These are phyloP conservation scores for Phaeosphaeriaceae sp. DNA, from an alignment of 2,329 filamentous ascomycete genomes.

Conservation along the genomic window DNA sequence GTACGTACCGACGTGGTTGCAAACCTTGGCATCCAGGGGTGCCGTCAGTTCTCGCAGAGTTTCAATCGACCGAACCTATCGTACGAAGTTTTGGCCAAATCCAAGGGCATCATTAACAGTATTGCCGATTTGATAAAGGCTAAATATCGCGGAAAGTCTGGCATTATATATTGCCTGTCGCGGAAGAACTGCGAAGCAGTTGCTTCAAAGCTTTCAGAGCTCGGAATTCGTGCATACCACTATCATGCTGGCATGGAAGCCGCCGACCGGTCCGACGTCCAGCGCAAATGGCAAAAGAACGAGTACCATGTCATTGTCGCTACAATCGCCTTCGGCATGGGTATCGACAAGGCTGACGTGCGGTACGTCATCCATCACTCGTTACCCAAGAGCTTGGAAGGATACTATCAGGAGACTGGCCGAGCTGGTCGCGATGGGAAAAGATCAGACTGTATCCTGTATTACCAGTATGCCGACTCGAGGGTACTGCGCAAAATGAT, in stretches of 20 bases:
- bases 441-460: slow-evolving; percentile 87
- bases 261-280: slow-evolving; percentile 72
- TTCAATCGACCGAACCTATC: slow-evolving; percentile 96
- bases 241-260: slow-evolving; percentile 84
- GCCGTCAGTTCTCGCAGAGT: slow-evolving; percentile 84
- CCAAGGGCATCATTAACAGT: slow-evolving; percentile 61
- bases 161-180: slow-evolving; percentile 93
- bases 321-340: slow-evolving; percentile 99
- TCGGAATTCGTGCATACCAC: slow-evolving; percentile 76
- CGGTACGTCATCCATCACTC: slow-evolving; percentile 95
- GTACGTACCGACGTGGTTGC: slow-evolving; percentile 91
- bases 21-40: slow-evolving; percentile 83
- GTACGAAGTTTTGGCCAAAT: slow-evolving; percentile 82
- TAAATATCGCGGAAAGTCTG: slow-evolving; percentile 74
- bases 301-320: slow-evolving; percentile 88
- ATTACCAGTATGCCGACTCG: slow-evolving; percentile 82
- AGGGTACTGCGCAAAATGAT: slow-evolving; percentile 81
- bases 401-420: slow-evolving; percentile 98
- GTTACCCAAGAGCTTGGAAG: slow-evolving; percentile 92
- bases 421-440: slow-evolving; percentile 91
- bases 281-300: slow-evolving; percentile 83
- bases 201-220: slow-evolving; percentile 70
- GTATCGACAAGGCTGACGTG: slow-evolving; percentile 98
- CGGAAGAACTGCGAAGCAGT: slow-evolving; percentile 82
- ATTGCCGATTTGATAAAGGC: slow-evolving; percentile 73